Conservation (phyloP, 2,329 filamentous ascomycete species). For the Phyllosticta citribraziliensis region DNA sequence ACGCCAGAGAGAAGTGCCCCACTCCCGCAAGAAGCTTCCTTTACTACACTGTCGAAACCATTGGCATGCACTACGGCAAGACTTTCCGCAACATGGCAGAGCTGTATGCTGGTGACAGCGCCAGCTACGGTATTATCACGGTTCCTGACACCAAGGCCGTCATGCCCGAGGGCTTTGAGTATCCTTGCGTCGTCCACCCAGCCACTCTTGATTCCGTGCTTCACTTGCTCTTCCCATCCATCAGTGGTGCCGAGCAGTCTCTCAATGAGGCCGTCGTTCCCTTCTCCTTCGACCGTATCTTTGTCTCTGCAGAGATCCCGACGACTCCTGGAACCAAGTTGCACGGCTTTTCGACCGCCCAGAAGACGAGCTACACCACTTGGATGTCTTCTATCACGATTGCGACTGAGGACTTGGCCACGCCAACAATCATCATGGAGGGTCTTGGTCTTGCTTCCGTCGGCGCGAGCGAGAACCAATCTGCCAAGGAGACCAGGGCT, state of each 20-base stretch:
- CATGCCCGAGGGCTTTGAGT: slow-evolving; percentile 2
- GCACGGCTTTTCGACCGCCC: neutral
- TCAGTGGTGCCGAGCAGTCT: neutral
- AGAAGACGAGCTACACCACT: slow-evolving; percentile 3
- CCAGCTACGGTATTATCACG: slow-evolving; percentile 1
- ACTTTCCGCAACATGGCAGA: slow-evolving; percentile 10
- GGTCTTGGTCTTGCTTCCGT: neutral
- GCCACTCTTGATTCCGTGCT: slow-evolving; percentile 20
- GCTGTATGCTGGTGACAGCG: slow-evolving; percentile 8
- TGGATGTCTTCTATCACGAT: slow-evolving; percentile 2
- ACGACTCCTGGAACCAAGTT: neutral
- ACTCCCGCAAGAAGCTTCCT: slow-evolving; percentile 8
- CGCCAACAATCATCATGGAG: slow-evolving; percentile 1
- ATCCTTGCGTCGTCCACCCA: slow-evolving; percentile 1
- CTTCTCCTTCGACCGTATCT: neutral
- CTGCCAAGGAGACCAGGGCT: neutral
- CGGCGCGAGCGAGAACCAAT: neutral
- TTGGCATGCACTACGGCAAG: slow-evolving; percentile 18
- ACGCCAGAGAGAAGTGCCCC: neutral
- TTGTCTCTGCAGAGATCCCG: neutral
- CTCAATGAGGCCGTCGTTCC: slow-evolving; percentile 4
- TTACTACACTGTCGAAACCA: slow-evolving; percentile 14
- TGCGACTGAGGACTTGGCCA: neutral
- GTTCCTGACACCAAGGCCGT: neutral
- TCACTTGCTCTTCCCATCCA: slow-evolving; percentile 16